Evolutionary conservation across 495 filamentous ascomycete species (phyloP).

Genomic region (Neurospora sp.): DNA sequence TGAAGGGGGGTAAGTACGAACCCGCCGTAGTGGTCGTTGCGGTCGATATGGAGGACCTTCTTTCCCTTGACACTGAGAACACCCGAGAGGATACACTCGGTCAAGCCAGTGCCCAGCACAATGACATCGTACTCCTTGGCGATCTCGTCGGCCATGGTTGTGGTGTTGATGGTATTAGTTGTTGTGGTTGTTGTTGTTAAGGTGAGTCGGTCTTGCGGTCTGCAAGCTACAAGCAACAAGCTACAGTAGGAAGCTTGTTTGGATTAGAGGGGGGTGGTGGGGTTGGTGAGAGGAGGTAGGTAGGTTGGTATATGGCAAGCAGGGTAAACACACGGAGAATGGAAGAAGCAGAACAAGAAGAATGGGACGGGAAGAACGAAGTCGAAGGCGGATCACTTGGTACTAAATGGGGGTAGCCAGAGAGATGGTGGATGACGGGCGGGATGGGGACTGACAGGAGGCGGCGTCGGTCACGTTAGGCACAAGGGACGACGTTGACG

Average conservation of each 20-base stretch:
- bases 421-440: background rate
- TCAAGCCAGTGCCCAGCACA: conserved; percentile 94
- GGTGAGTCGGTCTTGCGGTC: background rate
- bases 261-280: background rate
- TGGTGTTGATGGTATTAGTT: background rate
- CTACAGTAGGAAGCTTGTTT: background rate
- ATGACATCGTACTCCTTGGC: conserved; percentile 95
- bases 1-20: conserved; percentile 37
- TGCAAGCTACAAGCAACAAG: background rate
- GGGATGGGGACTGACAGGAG: background rate
- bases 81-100: conserved; percentile 96
- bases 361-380: background rate
- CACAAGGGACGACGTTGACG: background rate
- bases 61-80: conserved; percentile 97
- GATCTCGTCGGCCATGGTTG: conserved; percentile 77
- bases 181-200: background rate
- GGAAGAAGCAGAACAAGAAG: background rate
- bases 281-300: background rate
- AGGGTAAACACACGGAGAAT: background rate
- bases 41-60: conserved; percentile 97
- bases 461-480: background rate
- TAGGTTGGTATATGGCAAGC: background rate
- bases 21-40: conserved; percentile 99
- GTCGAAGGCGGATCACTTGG: background rate
- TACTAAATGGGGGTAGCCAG: background rate